Evolutionary conservation across 208 protist species (phyloP), one percentile per base, ranked within the genome.

Genomic region (Acanthamoeba royreba): DNA sequence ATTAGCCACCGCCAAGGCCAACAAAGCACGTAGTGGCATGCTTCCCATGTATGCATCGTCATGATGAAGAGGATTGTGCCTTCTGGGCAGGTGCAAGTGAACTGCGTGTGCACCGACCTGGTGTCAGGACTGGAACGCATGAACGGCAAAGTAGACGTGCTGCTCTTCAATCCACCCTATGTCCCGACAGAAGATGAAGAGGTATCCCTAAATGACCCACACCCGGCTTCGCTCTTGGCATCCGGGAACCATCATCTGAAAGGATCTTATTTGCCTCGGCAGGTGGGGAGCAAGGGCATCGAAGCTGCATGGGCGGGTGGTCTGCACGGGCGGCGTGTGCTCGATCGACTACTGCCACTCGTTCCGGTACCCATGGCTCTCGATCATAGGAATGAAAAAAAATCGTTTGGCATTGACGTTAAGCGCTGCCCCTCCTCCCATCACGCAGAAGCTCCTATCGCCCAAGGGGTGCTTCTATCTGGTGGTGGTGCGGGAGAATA

Each of bases 81-180:
- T 92, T 4, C 17, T 8, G 17, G 4, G n/a, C 52, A 95, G 52
- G 55, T 86, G 13, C 0, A 47, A n/a, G n/a, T 96, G 4, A 87
- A 96, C 69, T 49, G 93, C 19, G 25, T 96, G 3, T 88, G 92
- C 74, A 94, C 92, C 0, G 79, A 49, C 31, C 90, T 96, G 8
- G 2, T 94, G 5, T 49, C 38, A 1, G 58, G 87, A 13, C 17
- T 96, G 7, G 92, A 93, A 22, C 43, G 93, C 33, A 5, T 92
- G 0, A 35, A 46, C 13, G 94, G 94, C 5, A 79, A 85, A n/a
- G 47, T 96, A 5, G 94, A 96, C 33, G 49, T 96, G 7, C 47
- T 96, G 13, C 74, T 96, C 42, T 96, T 96, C 45, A 96, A 96
- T 40, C 94, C 94, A 33, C 94, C 94, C 2, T 96, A 96, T 53